Conservation (phyloP, 2,329 filamentous ascomycete species). For the Geoglossum cookeanum region DNA sequence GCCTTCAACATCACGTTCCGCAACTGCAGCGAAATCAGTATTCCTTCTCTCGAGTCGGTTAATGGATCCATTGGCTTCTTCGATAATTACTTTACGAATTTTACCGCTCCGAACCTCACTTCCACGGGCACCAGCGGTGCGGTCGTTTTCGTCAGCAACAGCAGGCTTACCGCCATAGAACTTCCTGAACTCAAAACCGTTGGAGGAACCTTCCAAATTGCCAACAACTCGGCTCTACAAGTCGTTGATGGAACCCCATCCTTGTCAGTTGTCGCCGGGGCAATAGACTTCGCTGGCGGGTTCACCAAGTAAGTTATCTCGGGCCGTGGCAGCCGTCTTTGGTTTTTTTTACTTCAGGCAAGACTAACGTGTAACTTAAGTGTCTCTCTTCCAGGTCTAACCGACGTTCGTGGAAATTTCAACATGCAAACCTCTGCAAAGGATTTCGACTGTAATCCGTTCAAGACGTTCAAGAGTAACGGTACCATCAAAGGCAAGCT, state of each 20-base stretch:
- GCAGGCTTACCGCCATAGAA: constrained; percentile 49
- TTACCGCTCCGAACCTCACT: constrained; percentile 53
- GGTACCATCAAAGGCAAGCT: constrained; percentile 28
- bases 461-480: constrained; percentile 25
- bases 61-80: constrained; percentile 72
- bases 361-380: background rate
- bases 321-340: background rate
- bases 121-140: constrained; percentile 37
- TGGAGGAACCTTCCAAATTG: constrained; percentile 63
- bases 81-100: constrained; percentile 48
- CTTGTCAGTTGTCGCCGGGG: constrained; percentile 54
- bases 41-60: constrained; percentile 54
- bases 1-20: constrained; percentile 67
- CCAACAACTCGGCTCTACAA: constrained; percentile 67
- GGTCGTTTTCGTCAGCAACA: constrained; percentile 37
- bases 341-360: background rate
- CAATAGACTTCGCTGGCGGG: constrained; percentile 67
- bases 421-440: constrained; percentile 41
- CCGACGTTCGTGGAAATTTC: constrained; percentile 52
- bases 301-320: constrained; percentile 52
- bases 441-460: constrained; percentile 38
- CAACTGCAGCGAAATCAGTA: constrained; percentile 54
- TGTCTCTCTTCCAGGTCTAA: constrained; percentile 21
- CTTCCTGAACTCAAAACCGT: constrained; percentile 49
- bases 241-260: constrained; percentile 46